Evolutionary conservation across 2,329 filamentous ascomycete genomes (phyloP).

Genomic region (Dryadomyces sulphureus): DNA sequence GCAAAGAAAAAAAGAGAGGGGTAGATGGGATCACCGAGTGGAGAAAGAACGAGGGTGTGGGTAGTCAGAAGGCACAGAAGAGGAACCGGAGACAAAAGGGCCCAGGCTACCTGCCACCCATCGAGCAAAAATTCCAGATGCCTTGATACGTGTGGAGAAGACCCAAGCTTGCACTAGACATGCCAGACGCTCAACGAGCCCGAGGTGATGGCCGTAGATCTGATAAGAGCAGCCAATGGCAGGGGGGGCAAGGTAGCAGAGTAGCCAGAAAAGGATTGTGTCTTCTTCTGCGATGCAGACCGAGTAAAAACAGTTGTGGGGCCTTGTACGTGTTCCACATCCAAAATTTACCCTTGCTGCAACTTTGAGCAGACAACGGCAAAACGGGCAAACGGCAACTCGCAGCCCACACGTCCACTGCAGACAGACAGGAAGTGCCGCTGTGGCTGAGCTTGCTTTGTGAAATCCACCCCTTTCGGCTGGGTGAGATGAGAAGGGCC

Average conservation of each 20-base stretch:
- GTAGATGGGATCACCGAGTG: background rate
- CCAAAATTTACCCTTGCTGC: background rate
- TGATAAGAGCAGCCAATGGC: background rate
- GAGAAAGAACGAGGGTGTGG: background rate
- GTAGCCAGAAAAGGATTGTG: background rate
- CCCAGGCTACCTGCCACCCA: background rate
- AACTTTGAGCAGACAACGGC: background rate
- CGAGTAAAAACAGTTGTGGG: background rate
- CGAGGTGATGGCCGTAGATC: background rate
- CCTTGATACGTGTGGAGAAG: background rate
- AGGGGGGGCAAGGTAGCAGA: background rate
- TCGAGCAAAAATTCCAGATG: background rate
- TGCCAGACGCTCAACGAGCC: background rate
- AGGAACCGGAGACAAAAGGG: background rate
- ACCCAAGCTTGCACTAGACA: background rate
- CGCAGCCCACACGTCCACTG: too few relatives aligned
- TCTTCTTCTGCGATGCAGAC: background rate
- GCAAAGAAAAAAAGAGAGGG: background rate
- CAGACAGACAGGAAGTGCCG: too few relatives aligned
- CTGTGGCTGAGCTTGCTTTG: too few relatives aligned
- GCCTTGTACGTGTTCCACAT: background rate
- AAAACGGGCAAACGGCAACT: too few relatives aligned
- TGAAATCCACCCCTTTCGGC: too few relatives aligned
- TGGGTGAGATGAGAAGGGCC: background rate
- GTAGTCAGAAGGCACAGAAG: background rate